Conservation (phyloP, 306 rosid species). For the Sicyos baderoa region DNA sequence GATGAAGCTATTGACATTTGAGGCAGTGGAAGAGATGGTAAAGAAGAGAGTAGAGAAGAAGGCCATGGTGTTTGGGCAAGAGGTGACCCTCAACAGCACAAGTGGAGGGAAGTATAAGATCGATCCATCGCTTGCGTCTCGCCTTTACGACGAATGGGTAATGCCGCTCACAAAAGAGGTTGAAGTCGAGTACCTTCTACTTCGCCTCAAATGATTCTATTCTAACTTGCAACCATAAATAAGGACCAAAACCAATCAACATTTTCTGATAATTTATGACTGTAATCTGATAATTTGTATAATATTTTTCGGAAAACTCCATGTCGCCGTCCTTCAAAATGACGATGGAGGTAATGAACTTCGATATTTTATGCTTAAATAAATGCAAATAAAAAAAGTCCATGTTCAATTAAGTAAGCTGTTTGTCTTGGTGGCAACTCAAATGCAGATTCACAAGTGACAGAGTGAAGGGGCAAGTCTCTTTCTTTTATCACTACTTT, state of each 20-base stretch:
- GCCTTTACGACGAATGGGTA: conserved; percentile 59
- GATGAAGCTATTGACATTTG: conserved; percentile 73
- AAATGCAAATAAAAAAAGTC: too few relatives aligned
- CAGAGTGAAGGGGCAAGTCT: too few relatives aligned
- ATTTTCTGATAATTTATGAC: not conserved
- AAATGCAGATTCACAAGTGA: too few relatives aligned
- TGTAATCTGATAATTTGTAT: not conserved
- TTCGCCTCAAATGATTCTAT: conserved; percentile 36
- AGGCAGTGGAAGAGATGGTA: conserved; percentile 62
- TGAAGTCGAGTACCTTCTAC: conserved; percentile 76
- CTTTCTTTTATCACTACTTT: too few relatives aligned
- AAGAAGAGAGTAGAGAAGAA: conserved; percentile 77
- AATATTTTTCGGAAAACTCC: not conserved
- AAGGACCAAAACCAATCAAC: not conserved
- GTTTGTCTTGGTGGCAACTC: too few relatives aligned
- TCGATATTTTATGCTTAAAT: too few relatives aligned
- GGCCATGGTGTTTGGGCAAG: conserved; percentile 60
- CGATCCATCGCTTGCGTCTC: conserved; percentile 49
- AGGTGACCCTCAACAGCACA: conserved; percentile 32
- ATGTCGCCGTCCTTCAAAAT: not conserved
- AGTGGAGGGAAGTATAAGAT: conserved; percentile 36
- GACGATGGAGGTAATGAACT: too few relatives aligned
- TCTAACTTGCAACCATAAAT: too few relatives aligned
- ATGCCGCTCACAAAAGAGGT: conserved; percentile 82
- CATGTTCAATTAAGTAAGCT: too few relatives aligned